Conservation (phyloP, 148 eudicot species). For the Silene uniflora region DNA sequence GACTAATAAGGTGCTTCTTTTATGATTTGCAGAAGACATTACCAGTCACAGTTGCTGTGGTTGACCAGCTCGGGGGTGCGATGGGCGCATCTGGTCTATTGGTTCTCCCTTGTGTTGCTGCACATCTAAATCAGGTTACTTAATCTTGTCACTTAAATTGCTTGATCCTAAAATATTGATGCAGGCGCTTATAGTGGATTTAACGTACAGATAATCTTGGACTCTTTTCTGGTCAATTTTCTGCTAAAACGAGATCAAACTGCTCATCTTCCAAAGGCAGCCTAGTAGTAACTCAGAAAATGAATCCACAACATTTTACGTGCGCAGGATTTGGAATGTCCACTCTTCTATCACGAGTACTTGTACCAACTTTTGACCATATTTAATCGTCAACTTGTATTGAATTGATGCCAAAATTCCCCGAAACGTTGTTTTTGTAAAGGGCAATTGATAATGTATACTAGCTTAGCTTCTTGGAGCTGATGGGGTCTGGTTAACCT, state of each 20-base stretch:
- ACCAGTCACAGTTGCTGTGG: conserved; percentile 85
- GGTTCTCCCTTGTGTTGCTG: conserved; percentile 92
- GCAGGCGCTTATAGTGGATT: conserved; percentile 6
- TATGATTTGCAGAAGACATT: conserved; percentile 65
- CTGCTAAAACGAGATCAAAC: conserved; percentile 36
- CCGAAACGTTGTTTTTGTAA: background rate
- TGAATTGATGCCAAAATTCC: background rate
- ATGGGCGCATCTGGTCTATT: conserved; percentile 84
- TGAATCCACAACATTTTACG: background rate
- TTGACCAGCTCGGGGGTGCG: conserved; percentile 83
- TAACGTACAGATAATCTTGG: conserved; percentile 61
- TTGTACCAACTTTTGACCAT: background rate
- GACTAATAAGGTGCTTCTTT: conserved; percentile 1
- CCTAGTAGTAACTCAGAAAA: conserved; percentile 25
- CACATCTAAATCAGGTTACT: conserved; percentile 83
- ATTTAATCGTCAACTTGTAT: background rate
- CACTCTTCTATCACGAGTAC: background rate
- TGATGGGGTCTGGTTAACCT: no score
- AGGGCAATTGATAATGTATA: no score
- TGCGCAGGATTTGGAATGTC: background rate
- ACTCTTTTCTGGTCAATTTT: conserved; percentile 64
- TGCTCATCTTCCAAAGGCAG: conserved; percentile 29
- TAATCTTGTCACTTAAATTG: background rate
- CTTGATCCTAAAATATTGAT: background rate
- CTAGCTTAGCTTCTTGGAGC: no score